These are phyloP conservation scores for Ehretia macrophylla DNA, from an alignment of 257 asterid species.

Conservation along the genomic window DNA sequence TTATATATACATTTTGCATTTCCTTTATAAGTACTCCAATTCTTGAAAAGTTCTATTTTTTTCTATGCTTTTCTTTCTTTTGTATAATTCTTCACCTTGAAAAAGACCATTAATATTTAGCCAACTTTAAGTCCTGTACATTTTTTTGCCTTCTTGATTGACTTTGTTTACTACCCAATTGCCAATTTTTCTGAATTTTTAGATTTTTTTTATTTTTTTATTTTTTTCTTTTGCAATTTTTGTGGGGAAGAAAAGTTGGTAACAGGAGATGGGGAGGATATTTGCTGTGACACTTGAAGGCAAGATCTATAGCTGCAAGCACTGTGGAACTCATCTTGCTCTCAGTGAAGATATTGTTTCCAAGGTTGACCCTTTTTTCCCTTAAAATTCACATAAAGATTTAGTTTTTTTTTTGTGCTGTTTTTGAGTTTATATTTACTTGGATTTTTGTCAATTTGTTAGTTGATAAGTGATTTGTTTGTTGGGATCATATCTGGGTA, in stretches of 20 bases:
- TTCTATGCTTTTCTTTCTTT: not conserved
- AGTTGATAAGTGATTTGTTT: no score
- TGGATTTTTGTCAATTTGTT: not conserved
- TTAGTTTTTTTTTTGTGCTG: not conserved
- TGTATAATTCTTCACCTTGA: not conserved
- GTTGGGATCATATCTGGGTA: no score
- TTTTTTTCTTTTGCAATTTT: slow-evolving; percentile 3
- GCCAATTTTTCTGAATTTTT: not conserved
- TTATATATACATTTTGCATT: no score
- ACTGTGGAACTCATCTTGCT: slow-evolving; percentile 83
- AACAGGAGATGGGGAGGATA: slow-evolving; percentile 62
- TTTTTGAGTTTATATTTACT: not conserved
- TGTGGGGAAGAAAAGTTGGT: slow-evolving; percentile 1
- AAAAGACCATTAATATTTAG: no score
- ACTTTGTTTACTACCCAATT: not conserved
- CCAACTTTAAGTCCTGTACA: no score
- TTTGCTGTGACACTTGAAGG: slow-evolving; percentile 73
- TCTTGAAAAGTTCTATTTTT: not conserved
- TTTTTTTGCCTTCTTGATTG: no score
- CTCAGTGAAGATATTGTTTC: slow-evolving; percentile 60
- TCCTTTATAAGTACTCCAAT: not conserved
- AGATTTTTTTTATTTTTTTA: no score
- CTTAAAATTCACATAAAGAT: not conserved
- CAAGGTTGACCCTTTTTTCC: slow-evolving; percentile 43
- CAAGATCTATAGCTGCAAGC: slow-evolving; percentile 78